Percentiles rank a stretch among this genome's conserved stretches.
Conservation (phyloP, 2,329 filamentous ascomycete genomes). For the Alternaria consortialis region DNA sequence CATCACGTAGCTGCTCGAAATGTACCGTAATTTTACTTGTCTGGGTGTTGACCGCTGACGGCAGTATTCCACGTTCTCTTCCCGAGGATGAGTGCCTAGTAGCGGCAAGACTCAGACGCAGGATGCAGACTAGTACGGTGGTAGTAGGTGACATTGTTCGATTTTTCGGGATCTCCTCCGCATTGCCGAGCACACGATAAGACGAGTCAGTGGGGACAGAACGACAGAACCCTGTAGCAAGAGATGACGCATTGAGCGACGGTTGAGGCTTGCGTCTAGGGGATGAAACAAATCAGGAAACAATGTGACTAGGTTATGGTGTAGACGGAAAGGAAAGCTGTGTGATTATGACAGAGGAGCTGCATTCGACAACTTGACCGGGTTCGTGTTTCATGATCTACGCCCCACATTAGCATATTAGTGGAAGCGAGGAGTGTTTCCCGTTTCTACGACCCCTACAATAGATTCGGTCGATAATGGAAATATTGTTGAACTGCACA, state of each 20-base stretch:
- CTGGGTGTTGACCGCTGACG: slow-evolving; percentile 7
- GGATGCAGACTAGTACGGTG: slow-evolving; percentile 8
- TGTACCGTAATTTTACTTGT: neutral
- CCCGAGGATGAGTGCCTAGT: slow-evolving; percentile 9
- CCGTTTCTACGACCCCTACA: neutral
- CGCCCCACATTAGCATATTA: slow-evolving; percentile 12
- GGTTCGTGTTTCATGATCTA: slow-evolving; percentile 21
- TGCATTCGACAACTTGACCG: slow-evolving; percentile 1
- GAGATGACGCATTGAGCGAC: neutral
- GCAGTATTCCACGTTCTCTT: slow-evolving; percentile 4
- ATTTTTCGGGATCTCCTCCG: slow-evolving; percentile 22
- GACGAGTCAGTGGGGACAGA: slow-evolving; percentile 3
- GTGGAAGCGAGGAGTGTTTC: slow-evolving; percentile 1
- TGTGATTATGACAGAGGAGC: slow-evolving; percentile 1
- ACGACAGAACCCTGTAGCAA: neutral
- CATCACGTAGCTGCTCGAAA: neutral
- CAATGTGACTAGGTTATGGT: neutral
- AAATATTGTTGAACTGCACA: slow-evolving; percentile 26
- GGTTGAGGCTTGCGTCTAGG: neutral
- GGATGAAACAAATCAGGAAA: neutral
- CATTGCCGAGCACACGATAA: slow-evolving; percentile 18
- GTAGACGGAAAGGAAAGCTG: neutral
- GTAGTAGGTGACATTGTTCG: slow-evolving; percentile 12
- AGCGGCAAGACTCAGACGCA: neutral
- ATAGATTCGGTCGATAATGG: slow-evolving; percentile 3